phyloP scores from a whole-genome alignment of 805 yeast species.

The Saturnispora ahearnii region DNA sequence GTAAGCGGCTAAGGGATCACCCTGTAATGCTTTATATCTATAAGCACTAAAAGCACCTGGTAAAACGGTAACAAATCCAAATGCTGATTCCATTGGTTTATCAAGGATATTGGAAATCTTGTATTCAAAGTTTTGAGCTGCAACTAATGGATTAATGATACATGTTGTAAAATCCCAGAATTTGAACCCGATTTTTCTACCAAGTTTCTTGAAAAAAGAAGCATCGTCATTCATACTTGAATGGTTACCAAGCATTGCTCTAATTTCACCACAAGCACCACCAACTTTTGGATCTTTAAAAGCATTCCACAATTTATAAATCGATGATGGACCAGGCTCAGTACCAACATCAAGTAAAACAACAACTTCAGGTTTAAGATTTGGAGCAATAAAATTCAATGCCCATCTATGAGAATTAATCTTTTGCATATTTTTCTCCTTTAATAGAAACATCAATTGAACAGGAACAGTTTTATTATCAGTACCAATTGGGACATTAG shows the following conservation, averaged over 20 bases:
- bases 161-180: constrained; percentile 32
- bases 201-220: constrained; percentile 17
- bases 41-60: constrained; percentile 98
- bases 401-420: constrained; percentile 97
- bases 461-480: constrained; percentile 58
- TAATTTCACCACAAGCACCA: constrained; percentile 96
- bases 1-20: constrained; percentile 78
- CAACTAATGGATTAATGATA: constrained; percentile 73
- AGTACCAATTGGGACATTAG: constrained; percentile 54
- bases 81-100: constrained; percentile 88
- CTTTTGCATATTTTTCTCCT: constrained; percentile 81
- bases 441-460: constrained; percentile 78
- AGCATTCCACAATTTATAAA: constrained; percentile 83
- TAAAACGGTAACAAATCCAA: constrained; percentile 87
- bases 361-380: constrained; percentile 72
- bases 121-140: constrained; percentile 94
- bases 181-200: constrained; percentile 39
- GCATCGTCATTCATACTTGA: constrained; percentile 26
- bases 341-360: constrained; percentile 91
- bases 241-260: constrained; percentile 44
- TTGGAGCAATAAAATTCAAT: constrained; percentile 80
- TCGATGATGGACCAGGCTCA: constrained; percentile 76
- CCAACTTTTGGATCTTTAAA: constrained; percentile 77
- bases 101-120: constrained; percentile 90
- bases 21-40: constrained; percentile 67